Base-by-base conservation (phyloP, 108 stramenopile genomes). In the Pseudonitzschia delicatissima region DNA sequence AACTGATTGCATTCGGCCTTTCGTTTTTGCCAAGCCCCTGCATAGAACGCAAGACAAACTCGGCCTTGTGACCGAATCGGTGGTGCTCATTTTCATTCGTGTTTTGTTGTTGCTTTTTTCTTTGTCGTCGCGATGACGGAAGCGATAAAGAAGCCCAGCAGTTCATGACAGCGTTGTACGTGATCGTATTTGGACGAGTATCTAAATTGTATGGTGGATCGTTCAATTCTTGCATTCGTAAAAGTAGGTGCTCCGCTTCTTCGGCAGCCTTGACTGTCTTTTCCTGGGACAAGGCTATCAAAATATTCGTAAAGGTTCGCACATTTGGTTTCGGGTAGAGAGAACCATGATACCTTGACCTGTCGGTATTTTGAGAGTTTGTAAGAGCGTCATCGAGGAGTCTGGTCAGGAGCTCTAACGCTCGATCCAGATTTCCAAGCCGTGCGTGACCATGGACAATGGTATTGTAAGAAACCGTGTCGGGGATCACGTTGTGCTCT, bases 401-500 rank as follows among this genome's bases (percentile, higher is more conserved):
- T 23, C 50, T 37, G 1, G 51, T 45, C n/a, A 70, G 39, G 36
- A 59, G 60, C 26, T 27, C 49, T 15, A 58, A 34, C 26, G 59
- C 58, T 51, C 47, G 59, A 18, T 70, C 44, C 12, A 60, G 47
- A 65, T 66, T 66, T 0, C 72, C 72, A 23, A 58, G 40, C 25
- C 61, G 44, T 18, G 64, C 72, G 47, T 66, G 55, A 27, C 62
- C 40, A n/a, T 53, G 36, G 21, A 73, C 48, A 13, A 73, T 8
- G 13, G 72, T 73, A 34, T 73, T 73, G 42, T 73, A 73, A 21
- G 60, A 62, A 35, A 73, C 64, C 36, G 66, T 66, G 65, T 73
- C 72, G 27, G 72, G 72, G 12, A 52, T 23, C 0, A 53, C 49
- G 13, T 45, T 25, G 57, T 64, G 58, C 39, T 51, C 48, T n/a